Conservation (phyloP, 495 filamentous ascomycete species). For the Copromyces sp. region DNA sequence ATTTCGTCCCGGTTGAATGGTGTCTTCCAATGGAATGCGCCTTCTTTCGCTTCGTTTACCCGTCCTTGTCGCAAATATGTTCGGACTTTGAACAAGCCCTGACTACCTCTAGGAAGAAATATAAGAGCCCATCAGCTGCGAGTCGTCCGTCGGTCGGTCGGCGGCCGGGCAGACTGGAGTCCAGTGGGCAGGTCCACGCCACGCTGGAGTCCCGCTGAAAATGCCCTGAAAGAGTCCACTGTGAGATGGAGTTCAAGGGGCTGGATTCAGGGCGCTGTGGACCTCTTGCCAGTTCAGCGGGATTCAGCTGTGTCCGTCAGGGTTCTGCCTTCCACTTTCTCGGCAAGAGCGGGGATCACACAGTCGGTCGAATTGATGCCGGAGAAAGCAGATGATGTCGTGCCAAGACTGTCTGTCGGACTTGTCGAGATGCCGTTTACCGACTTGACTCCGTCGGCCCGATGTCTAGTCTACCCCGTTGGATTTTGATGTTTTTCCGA, state of each 20-base stretch:
- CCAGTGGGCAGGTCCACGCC: not conserved
- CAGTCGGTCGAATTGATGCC: not conserved
- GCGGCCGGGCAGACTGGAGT: not conserved
- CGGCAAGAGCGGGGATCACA: too few relatives aligned
- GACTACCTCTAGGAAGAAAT: not conserved
- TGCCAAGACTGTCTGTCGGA: slow-evolving; percentile 2
- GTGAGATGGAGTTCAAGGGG: not conserved
- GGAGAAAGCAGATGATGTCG: not conserved
- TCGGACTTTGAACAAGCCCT: not conserved
- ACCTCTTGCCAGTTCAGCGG: not conserved
- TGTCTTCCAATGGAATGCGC: too few relatives aligned
- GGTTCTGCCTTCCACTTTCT: not conserved
- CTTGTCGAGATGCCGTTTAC: not conserved
- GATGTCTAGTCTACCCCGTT: not conserved
- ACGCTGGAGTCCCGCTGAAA: not conserved
- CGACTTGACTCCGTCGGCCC: not conserved
- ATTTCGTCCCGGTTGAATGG: not conserved
- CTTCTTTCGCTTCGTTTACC: too few relatives aligned
- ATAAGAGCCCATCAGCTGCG: not conserved
- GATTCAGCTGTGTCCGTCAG: not conserved
- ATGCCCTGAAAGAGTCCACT: not conserved
- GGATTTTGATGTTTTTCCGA: not conserved
- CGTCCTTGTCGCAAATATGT: not conserved
- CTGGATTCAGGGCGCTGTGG: not conserved
- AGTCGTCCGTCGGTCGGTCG: not conserved